These are phyloP conservation scores for Termitomyces sp. DNA, from an alignment of 768 basidiomycete genomes.

Conservation along the genomic window DNA sequence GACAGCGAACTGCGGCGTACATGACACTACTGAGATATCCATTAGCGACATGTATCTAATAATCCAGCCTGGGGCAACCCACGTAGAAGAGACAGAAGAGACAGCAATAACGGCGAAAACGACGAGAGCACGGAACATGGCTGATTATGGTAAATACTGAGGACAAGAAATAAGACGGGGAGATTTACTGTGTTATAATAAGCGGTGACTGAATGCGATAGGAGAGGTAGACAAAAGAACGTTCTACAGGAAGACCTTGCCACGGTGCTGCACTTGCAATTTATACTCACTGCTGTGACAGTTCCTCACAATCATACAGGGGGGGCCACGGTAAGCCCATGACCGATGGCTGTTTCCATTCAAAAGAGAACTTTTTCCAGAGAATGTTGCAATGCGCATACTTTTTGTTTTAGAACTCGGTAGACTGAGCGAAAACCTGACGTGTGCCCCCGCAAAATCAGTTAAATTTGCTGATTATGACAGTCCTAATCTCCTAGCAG, in stretches of 20 bases:
- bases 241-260: not conserved
- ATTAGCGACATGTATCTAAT: not conserved
- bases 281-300: not conserved
- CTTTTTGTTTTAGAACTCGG: not conserved
- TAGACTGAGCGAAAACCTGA: not conserved
- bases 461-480: not conserved
- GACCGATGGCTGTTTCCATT: not conserved
- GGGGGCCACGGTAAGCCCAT: conserved; percentile 2
- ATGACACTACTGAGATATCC: not conserved
- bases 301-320: conserved; percentile 2
- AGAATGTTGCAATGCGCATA: not conserved
- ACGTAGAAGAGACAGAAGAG: conserved; percentile 10
- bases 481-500: not conserved
- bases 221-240: not conserved
- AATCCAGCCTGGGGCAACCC: not conserved
- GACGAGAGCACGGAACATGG: conserved; percentile 10
- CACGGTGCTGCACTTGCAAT: not conserved
- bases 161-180: not conserved
- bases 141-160: not conserved
- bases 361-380: not conserved
- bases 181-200: not conserved
- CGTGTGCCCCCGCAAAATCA: not conserved
- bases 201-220: not conserved
- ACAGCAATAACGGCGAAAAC: conserved; percentile 2
- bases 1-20: not conserved